Evolutionary conservation across 768 basidiomycete genomes (phyloP), one percentile per base, ranked within the genome.

Genomic region (Cytidiella melzeri): DNA sequence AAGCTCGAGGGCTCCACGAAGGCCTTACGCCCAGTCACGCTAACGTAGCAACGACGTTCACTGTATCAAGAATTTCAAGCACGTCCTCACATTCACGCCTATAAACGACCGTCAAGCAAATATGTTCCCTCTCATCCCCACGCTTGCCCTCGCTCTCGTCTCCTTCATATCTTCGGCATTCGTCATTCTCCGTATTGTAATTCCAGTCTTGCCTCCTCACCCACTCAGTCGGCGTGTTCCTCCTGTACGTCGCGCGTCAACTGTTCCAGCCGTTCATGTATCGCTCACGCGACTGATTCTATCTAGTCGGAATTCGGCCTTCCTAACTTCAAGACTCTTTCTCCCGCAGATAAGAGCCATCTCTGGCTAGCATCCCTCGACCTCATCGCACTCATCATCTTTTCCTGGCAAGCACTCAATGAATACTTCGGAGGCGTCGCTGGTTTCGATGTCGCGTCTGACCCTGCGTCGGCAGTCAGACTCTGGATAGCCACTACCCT

Each of bases 91-190:
- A 18, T 21, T 57, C 55, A 60, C 48, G 52, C 50, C 58, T 54
- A 50, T 59, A 45, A 55, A 57, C 54, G 49, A 55, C 53, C 58
- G 45, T 44, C 42, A 25, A 54, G 49, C 38, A 55, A 62, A 56
- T 25, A 87, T 87, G 83, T 72, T 86, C 58, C 80, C 84, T 46
- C 76, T 87, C 63, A 66, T 82, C 64, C 79, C 80, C 37, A 73
- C 83, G 46, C 70, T 89, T 59, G 74, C 74, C 41, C 77, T 88
- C 59, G 78, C 79, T 66, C 75, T 88, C 61, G 51, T 84, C 57
- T 87, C 87, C 47, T 84, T 88, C 70, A 63, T 80, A 61, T 76
- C 75, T 62, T 87, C 87, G 41, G 81, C 75, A 60, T 87, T 86
- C 60, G 75, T 87, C 59, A 78, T 89, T 67, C 78, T 87, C 61